These are phyloP conservation scores for Aureobasidium zeae DNA, from an alignment of 2,329 filamentous ascomycete species.

Conservation along the genomic window DNA sequence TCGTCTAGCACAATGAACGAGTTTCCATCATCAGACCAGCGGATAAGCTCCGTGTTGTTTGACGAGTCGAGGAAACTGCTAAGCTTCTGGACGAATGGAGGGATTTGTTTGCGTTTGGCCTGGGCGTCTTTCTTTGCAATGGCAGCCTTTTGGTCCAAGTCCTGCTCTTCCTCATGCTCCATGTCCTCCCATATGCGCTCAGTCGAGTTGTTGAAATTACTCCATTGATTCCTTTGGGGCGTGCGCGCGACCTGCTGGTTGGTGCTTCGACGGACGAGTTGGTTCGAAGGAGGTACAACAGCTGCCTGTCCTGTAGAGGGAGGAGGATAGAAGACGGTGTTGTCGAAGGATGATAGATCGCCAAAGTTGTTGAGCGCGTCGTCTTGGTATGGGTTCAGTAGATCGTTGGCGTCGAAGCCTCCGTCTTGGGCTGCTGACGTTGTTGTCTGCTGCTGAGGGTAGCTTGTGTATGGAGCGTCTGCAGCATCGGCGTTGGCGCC, in stretches of 20 bases:
- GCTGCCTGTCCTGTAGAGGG: constrained; percentile 23
- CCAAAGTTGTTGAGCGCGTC: constrained; percentile 27
- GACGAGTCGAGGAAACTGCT: constrained; percentile 93
- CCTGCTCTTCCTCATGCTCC: constrained; percentile 64
- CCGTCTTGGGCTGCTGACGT: too few species aligned
- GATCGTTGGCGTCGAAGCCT: constrained; percentile 19
- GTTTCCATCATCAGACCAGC: constrained; percentile 93
- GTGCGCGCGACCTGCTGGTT: constrained; percentile 39
- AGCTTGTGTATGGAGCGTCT: constrained; percentile 47
- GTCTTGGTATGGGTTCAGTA: constrained; percentile 40
- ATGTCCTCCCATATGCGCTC: constrained; percentile 31
- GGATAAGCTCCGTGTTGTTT: constrained; percentile 88
- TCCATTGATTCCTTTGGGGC: constrained; percentile 32
- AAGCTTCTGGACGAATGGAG: constrained; percentile 93
- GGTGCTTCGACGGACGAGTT: constrained; percentile 38
- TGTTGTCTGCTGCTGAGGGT: constrained; percentile 20
- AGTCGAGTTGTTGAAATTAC: constrained; percentile 28
- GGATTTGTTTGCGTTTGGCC: constrained; percentile 87
- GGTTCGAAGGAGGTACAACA: constrained; percentile 28
- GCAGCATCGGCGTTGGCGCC: constrained; percentile 48
- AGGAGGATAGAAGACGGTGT: constrained; percentile 25
- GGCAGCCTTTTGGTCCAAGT: constrained; percentile 69
- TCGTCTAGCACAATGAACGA: constrained; percentile 96
- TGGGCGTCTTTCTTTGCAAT: constrained; percentile 80
- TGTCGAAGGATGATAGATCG: constrained; percentile 32